Base-by-base conservation (phyloP, 176 grass and related monocot genomes). In the Carex pumila region DNA sequence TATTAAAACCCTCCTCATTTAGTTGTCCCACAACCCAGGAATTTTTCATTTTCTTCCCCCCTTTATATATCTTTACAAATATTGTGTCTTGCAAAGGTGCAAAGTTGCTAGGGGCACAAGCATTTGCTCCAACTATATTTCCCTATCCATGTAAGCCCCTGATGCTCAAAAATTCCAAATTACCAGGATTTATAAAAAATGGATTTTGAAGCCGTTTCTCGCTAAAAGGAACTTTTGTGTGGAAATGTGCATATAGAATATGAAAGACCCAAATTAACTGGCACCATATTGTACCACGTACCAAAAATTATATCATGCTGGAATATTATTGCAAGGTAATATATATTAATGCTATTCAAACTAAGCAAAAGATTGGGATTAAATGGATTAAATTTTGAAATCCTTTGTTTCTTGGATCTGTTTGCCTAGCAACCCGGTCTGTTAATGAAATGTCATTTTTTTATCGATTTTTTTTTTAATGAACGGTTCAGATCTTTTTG, bases 31-130 rank as follows among this genome's bases (percentile, higher is more conserved):
- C 39, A 83, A 45, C 18, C 47, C 43, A 5, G 19, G 80, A 64
- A 82, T 67, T 82, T 82, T 82, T 65, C 41, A 67, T 82, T 82
- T 81, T 67, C 39, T 22, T 17, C 49, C 22, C 59, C 59, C 41
- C 15, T 9, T 63, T 25, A 25, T 25, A 25, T 82, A 49, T 67
- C 63, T 82, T 50, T 67, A 53, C 19, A 82, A 66, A 82, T 65
- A 82, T 82, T 82, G 61, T 47, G 60, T 82, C 10, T 81, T 63
- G 39, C 32, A 31, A 82, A 82, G 80, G 80, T 30, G 60, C 61
- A 45, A 67, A 65, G 61, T 50, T 30, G 34, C 12, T 82, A 82
- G n/a, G 80, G n/a, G 80, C 31, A 67, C 54, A 67, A 65, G 53
- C 9, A 17, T 82, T 53, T 82, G 43, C 60, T 81, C 3, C 0